Base-by-base conservation (phyloP, 139 green algal species). In the Chlorella vulgaris region DNA sequence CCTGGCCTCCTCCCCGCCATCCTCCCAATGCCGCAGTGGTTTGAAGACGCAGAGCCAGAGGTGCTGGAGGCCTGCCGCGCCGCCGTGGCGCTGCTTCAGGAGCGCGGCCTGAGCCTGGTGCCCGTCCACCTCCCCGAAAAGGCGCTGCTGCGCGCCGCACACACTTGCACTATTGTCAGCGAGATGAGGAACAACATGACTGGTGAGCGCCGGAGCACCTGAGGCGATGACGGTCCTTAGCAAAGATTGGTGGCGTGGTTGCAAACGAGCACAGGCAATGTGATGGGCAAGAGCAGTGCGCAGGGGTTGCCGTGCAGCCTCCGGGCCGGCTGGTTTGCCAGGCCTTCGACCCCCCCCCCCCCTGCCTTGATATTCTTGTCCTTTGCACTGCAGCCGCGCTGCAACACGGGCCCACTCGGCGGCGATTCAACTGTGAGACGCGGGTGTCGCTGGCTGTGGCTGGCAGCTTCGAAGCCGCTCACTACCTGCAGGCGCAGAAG, bases 71-170 rank as follows among this genome's bases (percentile, higher is more conserved):
- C 70, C 0, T 91, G 90, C 80, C 68, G 87, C 29, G 15, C 51
- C 29, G 87, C 82, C 1, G 31, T 93, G 28, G 22, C 31, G 21
- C n/a, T 70, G 62, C 76, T 93, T n/a, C n/a, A 80, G 47, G 24
- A 33, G 10, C 18, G 74, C 22, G 93, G 91, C 24, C 40, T 67
- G 22, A 55, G 78, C 74, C 31, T 92, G 36, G 82, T 90, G 65
- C 62, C 76, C 0, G 76, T 95, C 28, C 29, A 22, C 28, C 82
- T 97, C 15, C 92, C 91, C 1, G 92, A 97, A 67, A 81, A 96
- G 71, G 87, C 95, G 76, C 74, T 85, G 39, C 73, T 91, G 63
- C 83, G 90, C 4, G 85, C 93, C 29, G 88, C 89, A 4, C 92
- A 96, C 81, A 85, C 75, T 5, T 80, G 86, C 28, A 95, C 90